These are phyloP conservation scores for Rosa chinensis DNA, from an alignment of 306 rosid species.

Conservation along the genomic window DNA sequence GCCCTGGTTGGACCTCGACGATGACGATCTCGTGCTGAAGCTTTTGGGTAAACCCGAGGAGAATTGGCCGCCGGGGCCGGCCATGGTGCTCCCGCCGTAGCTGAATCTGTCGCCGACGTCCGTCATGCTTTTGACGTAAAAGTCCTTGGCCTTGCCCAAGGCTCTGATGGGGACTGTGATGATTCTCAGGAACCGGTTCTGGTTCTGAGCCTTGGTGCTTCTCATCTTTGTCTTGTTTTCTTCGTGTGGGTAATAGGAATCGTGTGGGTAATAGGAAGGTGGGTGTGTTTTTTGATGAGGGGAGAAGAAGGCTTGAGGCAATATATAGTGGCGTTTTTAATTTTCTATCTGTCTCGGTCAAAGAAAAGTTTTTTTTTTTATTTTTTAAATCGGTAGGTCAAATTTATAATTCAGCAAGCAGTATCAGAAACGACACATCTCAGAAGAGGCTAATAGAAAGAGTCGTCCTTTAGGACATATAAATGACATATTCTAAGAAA, in stretches of 20 bases:
- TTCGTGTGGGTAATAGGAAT: not conserved
- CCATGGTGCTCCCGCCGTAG: slow-evolving; percentile 32
- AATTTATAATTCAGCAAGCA: too few relatives aligned
- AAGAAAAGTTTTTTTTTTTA: too few relatives aligned
- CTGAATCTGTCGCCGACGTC: slow-evolving; percentile 34
- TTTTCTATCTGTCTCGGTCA: not conserved
- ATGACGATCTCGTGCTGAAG: slow-evolving; percentile 48
- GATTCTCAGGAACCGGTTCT: slow-evolving; percentile 51
- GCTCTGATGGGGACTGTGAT: slow-evolving; percentile 58
- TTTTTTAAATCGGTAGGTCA: too few relatives aligned
- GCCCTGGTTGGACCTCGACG: slow-evolving; percentile 36
- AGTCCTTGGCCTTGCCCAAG: slow-evolving; percentile 55
- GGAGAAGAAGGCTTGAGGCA: not conserved
- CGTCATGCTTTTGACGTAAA: slow-evolving; percentile 62
- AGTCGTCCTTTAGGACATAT: too few relatives aligned
- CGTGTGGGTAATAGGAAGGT: not conserved
- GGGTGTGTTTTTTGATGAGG: not conserved
- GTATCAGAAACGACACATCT: too few relatives aligned
- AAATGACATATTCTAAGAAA: too few relatives aligned
- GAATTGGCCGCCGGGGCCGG: slow-evolving; percentile 19
- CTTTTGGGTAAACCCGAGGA: slow-evolving; percentile 46
- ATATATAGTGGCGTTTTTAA: not conserved
- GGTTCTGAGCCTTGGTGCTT: slow-evolving; percentile 25
- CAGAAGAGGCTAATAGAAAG: too few relatives aligned
- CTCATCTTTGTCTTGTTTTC: slow-evolving; percentile 31